phyloP scores from a whole-genome alignment of 495 filamentous ascomycete species.

The Hypomontagnella submonticulosa region DNA sequence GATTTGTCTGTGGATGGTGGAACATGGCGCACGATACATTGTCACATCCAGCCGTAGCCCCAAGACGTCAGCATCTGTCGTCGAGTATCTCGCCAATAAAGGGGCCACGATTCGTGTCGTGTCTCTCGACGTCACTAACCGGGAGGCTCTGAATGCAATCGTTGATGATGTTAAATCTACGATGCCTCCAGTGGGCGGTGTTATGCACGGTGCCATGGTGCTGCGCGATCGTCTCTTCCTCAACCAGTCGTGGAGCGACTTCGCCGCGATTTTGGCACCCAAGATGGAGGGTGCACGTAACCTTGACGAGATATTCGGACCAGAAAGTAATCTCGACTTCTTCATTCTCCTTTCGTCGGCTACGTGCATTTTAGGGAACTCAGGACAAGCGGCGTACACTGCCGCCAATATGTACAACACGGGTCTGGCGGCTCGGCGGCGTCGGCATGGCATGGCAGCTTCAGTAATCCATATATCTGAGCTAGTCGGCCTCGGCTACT shows the following conservation, averaged over 20 bases:
- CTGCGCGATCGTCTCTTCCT: slow-evolving; percentile 48
- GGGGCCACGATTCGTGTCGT: neutral
- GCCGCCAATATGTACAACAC: slow-evolving; percentile 62
- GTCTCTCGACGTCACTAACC: slow-evolving; percentile 15
- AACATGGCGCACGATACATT: slow-evolving; percentile 57
- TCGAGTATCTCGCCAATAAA: slow-evolving; percentile 8
- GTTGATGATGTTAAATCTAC: slow-evolving; percentile 20
- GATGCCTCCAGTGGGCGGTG: slow-evolving; percentile 54
- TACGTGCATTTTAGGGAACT: slow-evolving; percentile 55
- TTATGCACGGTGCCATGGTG: slow-evolving; percentile 57
- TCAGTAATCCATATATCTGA: slow-evolving; percentile 57
- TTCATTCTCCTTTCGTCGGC: slow-evolving; percentile 65
- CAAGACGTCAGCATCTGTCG: neutral
- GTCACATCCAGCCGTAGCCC: slow-evolving; percentile 58
- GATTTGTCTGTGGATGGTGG: slow-evolving; percentile 61
- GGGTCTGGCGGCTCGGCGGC: slow-evolving; percentile 43
- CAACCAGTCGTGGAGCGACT: slow-evolving; percentile 43
- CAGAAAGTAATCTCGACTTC: slow-evolving; percentile 57
- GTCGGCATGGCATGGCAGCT: slow-evolving; percentile 45
- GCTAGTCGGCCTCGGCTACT: slow-evolving; percentile 60
- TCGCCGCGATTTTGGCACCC: slow-evolving; percentile 44
- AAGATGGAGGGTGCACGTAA: slow-evolving; percentile 49
- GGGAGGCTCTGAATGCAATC: slow-evolving; percentile 1
- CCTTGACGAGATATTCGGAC: slow-evolving; percentile 51
- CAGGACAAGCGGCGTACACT: slow-evolving; percentile 60